These are phyloP conservation scores for Plasmodium gaboni DNA, from an alignment of 169 alveolate species.

Conservation along the genomic window DNA sequence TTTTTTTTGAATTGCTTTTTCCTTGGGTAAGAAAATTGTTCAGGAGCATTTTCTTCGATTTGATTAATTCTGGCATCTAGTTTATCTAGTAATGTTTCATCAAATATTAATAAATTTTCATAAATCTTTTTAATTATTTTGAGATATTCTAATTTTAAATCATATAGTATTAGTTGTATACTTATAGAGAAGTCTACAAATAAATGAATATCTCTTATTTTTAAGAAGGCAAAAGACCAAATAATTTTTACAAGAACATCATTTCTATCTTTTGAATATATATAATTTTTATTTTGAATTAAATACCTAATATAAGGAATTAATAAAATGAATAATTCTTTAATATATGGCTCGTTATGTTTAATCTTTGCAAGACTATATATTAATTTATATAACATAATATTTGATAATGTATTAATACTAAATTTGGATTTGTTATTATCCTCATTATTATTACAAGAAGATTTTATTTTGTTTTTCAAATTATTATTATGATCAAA, in stretches of 20 bases:
- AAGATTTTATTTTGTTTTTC: background rate
- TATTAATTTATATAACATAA: slow-evolving; percentile 62
- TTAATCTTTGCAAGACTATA: slow-evolving; percentile 41
- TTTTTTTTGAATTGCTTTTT: slow-evolving; percentile 59
- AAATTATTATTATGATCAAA: background rate
- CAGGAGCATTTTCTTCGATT: slow-evolving; percentile 28
- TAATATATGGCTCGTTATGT: slow-evolving; percentile 9
- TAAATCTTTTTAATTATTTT: slow-evolving; percentile 54
- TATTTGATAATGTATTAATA: slow-evolving; percentile 33
- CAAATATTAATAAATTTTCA: slow-evolving; percentile 32
- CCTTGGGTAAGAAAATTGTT: slow-evolving; percentile 50
- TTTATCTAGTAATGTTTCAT: slow-evolving; percentile 39
- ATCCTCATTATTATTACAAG: background rate
- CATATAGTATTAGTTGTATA: slow-evolving; percentile 15
- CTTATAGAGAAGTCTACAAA: slow-evolving; percentile 54
- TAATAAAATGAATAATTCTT: slow-evolving; percentile 23
- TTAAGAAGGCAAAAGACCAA: slow-evolving; percentile 61
- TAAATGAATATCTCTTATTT: slow-evolving; percentile 28
- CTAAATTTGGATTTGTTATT: background rate
- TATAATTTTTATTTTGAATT: slow-evolving; percentile 40
- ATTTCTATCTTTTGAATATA: slow-evolving; percentile 26
- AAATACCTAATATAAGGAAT: slow-evolving; percentile 40
- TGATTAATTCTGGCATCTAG: slow-evolving; percentile 30
- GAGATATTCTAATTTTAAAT: slow-evolving; percentile 19
- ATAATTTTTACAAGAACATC: slow-evolving; percentile 44